Conservation (phyloP, 108 stramenopile species). For the Fragilaria radians region DNA sequence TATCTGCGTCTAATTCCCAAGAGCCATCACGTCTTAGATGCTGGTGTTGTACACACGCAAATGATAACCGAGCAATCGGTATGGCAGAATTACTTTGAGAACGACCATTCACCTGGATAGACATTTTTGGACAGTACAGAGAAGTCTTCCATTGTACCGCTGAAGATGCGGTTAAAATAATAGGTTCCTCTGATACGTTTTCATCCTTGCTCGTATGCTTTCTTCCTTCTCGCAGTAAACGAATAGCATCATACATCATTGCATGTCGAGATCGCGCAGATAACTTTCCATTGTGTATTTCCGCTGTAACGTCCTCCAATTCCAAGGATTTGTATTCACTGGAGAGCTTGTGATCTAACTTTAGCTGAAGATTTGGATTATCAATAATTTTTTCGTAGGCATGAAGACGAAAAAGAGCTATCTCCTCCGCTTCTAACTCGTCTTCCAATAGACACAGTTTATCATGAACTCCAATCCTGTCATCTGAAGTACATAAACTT, state of each 20-base stretch:
- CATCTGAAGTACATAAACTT: conserved; percentile 8
- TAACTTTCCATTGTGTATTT: neutral
- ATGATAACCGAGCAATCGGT: conserved; percentile 36
- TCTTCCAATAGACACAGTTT: conserved; percentile 46
- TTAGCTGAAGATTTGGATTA: neutral
- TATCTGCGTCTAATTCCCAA: conserved; percentile 24
- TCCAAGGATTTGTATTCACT: neutral
- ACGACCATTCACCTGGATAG: conserved; percentile 41
- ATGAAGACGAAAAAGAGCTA: conserved; percentile 54
- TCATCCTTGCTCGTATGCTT: neutral
- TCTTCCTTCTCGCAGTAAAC: neutral
- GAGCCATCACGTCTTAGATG: conserved; percentile 34
- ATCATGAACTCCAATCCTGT: conserved; percentile 16
- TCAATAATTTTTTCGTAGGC: conserved; percentile 17
- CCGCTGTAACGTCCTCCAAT: neutral
- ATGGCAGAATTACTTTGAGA: neutral
- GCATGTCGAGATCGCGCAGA: neutral
- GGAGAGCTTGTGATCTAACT: too few relatives aligned
- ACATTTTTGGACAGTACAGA: conserved; percentile 30
- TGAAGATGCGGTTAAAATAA: neutral
- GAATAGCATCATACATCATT: neutral
- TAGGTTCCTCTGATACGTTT: neutral
- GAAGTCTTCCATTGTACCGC: conserved; percentile 15
- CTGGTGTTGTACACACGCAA: conserved; percentile 28
- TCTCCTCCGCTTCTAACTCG: conserved; percentile 34